Conservation (phyloP, 352 stramenopile species). For the Phytophthora rubi region DNA sequence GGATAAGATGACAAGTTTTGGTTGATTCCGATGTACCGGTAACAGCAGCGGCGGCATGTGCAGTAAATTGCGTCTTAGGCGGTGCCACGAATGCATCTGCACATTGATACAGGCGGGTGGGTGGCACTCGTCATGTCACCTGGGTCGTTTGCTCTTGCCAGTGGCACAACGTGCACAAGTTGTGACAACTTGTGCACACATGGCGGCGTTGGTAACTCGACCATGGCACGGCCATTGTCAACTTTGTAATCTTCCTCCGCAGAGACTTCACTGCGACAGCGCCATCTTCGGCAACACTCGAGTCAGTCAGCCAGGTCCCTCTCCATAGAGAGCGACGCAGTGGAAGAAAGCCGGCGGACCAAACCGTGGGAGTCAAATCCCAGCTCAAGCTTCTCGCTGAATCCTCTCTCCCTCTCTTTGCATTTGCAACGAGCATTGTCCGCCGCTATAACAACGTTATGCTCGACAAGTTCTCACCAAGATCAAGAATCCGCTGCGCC, state of each 20-base stretch:
- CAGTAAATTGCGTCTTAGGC: background rate
- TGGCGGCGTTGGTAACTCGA: background rate
- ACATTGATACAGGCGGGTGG: background rate
- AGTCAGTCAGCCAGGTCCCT: background rate
- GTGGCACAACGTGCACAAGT: too few relatives aligned
- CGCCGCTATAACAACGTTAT: background rate
- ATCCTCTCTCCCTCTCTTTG: background rate
- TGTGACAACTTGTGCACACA: background rate
- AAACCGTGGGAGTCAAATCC: background rate
- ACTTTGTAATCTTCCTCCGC: background rate
- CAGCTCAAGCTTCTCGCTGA: background rate
- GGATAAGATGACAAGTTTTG: background rate
- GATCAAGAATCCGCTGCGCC: background rate
- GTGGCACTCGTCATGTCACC: background rate
- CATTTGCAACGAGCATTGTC: background rate
- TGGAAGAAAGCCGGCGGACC: background rate
- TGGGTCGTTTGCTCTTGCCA: background rate
- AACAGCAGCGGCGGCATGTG: background rate
- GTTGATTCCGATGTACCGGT: background rate
- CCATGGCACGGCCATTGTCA: background rate
- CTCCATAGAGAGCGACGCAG: background rate
- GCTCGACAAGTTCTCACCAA: constrained; percentile 2
- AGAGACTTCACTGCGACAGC: background rate
- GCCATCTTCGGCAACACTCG: background rate
- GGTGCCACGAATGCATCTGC: background rate